These are phyloP conservation scores for Echria macrotheca DNA, from an alignment of 495 filamentous ascomycete species.

Conservation along the genomic window DNA sequence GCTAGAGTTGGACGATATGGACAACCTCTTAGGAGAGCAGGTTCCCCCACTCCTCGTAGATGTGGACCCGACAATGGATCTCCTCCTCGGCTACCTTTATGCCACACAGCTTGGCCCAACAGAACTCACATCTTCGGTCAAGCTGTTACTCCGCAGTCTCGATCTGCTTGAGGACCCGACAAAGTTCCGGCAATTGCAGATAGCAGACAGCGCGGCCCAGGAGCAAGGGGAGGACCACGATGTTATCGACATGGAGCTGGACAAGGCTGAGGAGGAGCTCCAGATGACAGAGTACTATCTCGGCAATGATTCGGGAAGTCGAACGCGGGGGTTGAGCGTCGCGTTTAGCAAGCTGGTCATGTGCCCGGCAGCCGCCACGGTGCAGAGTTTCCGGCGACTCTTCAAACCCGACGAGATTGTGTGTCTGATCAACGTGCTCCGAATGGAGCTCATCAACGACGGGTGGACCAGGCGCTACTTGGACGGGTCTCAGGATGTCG, in stretches of 20 bases:
- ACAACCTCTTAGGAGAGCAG: conserved; percentile 47
- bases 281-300: conserved; percentile 47
- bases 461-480: conserved; percentile 68
- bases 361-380: conserved; percentile 52
- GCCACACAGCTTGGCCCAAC: conserved; percentile 41
- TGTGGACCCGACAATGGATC: conserved; percentile 54
- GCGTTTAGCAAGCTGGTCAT: conserved; percentile 60
- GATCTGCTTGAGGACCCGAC: conserved; percentile 38
- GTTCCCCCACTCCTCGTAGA: conserved; percentile 55
- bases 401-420: conserved; percentile 64
- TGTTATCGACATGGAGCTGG: conserved; percentile 41
- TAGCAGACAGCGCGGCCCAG: background rate
- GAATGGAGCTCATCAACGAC: conserved; percentile 56
- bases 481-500: conserved; percentile 33
- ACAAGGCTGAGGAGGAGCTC: conserved; percentile 44
- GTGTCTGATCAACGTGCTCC: conserved; percentile 67
- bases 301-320: conserved; percentile 25
- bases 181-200: conserved; percentile 24
- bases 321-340: conserved; percentile 41
- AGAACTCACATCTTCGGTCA: conserved; percentile 44
- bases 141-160: conserved; percentile 46
- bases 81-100: conserved; percentile 51
- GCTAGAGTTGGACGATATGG: conserved; percentile 29
- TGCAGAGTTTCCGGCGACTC: conserved; percentile 57
- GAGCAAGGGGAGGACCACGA: conserved; percentile 30